Percentiles rank a stretch among this genome's conserved stretches.
Evolutionary conservation across 371 early-diverging fungal genomes (phyloP).

Genomic region (Mortierella polycephala): DNA sequence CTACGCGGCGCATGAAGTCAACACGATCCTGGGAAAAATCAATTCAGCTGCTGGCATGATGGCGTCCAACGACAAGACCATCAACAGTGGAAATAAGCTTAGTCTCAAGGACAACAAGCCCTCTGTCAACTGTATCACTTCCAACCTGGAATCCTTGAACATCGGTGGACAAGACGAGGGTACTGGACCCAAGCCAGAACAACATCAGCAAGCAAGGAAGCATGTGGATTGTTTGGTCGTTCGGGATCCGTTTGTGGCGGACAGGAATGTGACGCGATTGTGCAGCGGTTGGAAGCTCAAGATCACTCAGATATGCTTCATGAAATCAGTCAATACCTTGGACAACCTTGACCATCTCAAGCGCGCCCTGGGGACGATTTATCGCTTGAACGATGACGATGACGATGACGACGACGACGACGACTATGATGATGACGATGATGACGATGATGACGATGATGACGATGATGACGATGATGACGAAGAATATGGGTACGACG

Average conservation of each 20-base stretch:
- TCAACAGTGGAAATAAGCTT: neutral
- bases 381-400: no score
- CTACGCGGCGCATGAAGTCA: neutral
- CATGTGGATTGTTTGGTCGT: conserved; percentile 7
- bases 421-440: no score
- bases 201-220: no score
- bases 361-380: no score
- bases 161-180: no score
- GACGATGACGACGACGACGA: no score
- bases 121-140: no score
- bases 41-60: neutral
- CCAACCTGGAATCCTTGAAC: no score
- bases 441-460: no score
- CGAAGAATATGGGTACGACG: neutral
- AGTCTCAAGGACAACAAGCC: neutral
- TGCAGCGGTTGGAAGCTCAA: conserved; percentile 9
- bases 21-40: no score
- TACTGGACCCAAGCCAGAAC: no score
- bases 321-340: neutral
- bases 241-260: conserved; percentile 4
- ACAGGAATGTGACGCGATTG: neutral
- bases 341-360: neutral
- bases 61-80: neutral
- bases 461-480: no score
- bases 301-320: neutral